Evolutionary conservation across 352 stramenopile species (phyloP).

Genomic region (Phytophthora pseudosyringae): DNA sequence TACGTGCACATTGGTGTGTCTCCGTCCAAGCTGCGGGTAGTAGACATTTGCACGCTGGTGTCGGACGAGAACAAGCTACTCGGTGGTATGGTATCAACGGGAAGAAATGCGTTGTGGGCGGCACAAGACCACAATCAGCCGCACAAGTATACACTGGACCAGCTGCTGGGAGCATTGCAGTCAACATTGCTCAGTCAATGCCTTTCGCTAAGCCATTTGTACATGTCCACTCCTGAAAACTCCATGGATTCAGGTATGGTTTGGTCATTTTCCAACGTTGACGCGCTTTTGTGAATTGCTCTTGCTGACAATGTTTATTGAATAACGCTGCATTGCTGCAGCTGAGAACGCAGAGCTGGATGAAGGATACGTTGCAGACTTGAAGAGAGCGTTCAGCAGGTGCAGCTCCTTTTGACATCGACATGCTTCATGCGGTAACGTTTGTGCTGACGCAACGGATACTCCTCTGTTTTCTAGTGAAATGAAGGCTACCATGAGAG

Average conservation of each 20-base stretch:
- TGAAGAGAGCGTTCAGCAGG: slow-evolving; percentile 56
- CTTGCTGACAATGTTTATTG: slow-evolving; percentile 1
- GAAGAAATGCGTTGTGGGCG: slow-evolving; percentile 42
- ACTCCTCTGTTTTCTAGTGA: slow-evolving; percentile 47
- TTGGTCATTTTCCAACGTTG: neutral
- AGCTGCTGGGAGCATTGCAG: slow-evolving; percentile 74
- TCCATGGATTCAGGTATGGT: slow-evolving; percentile 58
- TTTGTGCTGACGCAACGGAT: slow-evolving; percentile 11
- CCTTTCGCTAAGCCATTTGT: slow-evolving; percentile 72
- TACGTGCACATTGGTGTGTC: slow-evolving; percentile 78
- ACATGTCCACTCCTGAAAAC: slow-evolving; percentile 81
- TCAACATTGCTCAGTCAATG: slow-evolving; percentile 72
- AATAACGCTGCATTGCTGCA: slow-evolving; percentile 11
- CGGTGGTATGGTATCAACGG: slow-evolving; percentile 54
- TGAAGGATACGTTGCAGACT: slow-evolving; percentile 69
- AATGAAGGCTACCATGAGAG: slow-evolving; percentile 87
- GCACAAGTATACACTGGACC: slow-evolving; percentile 64
- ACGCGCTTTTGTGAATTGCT: neutral
- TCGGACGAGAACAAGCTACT: slow-evolving; percentile 73
- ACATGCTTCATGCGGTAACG: neutral
- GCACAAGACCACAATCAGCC: slow-evolving; percentile 46
- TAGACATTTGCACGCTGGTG: slow-evolving; percentile 73
- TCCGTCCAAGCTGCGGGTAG: slow-evolving; percentile 75
- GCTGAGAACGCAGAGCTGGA: slow-evolving; percentile 66
- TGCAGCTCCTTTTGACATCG: neutral